phyloP scores from a whole-genome alignment of 2,329 filamentous ascomycete species.

The Pseudogymnoascus sp. region DNA sequence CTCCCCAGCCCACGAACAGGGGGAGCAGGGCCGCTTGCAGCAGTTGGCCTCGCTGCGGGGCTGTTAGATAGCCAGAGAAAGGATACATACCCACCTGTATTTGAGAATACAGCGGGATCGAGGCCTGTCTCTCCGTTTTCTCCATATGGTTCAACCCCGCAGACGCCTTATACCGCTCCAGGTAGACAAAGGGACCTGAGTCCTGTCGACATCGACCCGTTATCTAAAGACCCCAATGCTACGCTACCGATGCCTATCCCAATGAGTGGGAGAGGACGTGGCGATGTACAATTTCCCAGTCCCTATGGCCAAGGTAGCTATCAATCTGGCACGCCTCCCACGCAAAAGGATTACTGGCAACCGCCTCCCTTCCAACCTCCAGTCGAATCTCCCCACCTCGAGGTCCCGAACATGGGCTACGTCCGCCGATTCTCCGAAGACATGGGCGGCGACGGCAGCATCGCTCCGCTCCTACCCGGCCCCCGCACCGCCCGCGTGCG shows the following conservation, averaged over 20 bases:
- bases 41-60: background rate
- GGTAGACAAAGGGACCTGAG: background rate
- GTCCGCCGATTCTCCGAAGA: conserved; percentile 49
- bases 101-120: conserved; percentile 16
- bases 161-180: conserved; percentile 1
- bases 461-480: conserved; percentile 58
- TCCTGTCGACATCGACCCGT: background rate
- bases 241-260: conserved; percentile 22
- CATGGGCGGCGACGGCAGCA: conserved; percentile 35
- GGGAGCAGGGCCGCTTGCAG: background rate
- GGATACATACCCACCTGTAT: conserved; percentile 22
- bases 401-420: conserved; percentile 41
- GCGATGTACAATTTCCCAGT: background rate
- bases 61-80: conserved; percentile 15
- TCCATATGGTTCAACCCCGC: conserved; percentile 15
- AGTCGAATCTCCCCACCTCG: conserved; percentile 28
- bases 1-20: background rate
- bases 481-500: conserved; percentile 56
- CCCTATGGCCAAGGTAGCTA: background rate
- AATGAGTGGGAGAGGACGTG: background rate
- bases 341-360: conserved; percentile 35
- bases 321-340: background rate
- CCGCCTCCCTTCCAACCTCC: conserved; percentile 39
- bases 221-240: conserved; percentile 11
- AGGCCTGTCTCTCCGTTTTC: conserved; percentile 24